These are phyloP conservation scores for Capsicum chinense DNA, from an alignment of 257 asterid species.

Conservation along the genomic window DNA sequence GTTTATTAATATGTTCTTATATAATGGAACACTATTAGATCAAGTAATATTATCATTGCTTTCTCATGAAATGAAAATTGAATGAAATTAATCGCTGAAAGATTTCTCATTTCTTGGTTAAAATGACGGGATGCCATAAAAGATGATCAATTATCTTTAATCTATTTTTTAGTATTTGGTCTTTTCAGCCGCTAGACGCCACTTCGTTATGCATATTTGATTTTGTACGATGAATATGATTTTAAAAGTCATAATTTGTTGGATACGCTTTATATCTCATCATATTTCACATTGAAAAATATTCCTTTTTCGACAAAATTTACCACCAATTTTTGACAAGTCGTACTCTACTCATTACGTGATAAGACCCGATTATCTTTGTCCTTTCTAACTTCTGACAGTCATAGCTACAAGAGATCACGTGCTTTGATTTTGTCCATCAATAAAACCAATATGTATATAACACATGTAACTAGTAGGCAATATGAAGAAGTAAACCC, in stretches of 20 bases:
- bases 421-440: too few relatives aligned
- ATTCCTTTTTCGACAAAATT: too few relatives aligned
- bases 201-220: not conserved
- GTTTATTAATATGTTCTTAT: not conserved
- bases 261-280: not conserved
- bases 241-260: not conserved
- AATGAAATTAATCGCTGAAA: not conserved
- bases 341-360: too few relatives aligned
- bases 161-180: rapidly evolving
- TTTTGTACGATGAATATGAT: not conserved
- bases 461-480: too few relatives aligned
- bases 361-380: too few relatives aligned
- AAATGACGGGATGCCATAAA: not conserved
- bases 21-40: not conserved
- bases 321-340: too few relatives aligned
- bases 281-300: too few relatives aligned
- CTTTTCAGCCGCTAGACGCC: not conserved
- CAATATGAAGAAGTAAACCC: too few relatives aligned
- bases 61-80: not conserved
- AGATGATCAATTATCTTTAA: rapidly evolving
- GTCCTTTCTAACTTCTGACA: too few relatives aligned
- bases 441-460: too few relatives aligned
- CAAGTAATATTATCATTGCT: not conserved
- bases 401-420: too few relatives aligned
- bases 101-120: not conserved